Evolutionary conservation across 2,329 filamentous ascomycete genomes (phyloP).

Genomic region (Monilinia fructicola): DNA sequence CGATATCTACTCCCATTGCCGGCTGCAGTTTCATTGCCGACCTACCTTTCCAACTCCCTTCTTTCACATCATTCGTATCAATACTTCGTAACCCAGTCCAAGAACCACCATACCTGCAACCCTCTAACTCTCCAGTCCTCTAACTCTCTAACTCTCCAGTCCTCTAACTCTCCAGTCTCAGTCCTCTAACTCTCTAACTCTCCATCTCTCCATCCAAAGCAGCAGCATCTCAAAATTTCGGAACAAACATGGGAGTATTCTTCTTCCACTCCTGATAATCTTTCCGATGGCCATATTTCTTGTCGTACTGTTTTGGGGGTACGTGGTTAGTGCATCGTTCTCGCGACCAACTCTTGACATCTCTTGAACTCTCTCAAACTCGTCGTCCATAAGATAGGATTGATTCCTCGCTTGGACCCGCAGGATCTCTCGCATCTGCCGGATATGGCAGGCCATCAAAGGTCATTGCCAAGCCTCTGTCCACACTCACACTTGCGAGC

Average conservation of each 20-base stretch:
- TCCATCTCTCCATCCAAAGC: neutral
- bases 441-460: no score
- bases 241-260: conserved; percentile 64
- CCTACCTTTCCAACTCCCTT: no score
- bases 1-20: no score
- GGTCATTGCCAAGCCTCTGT: no score
- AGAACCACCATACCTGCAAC: no score
- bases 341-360: neutral
- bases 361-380: neutral
- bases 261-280: conserved; percentile 69
- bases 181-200: neutral
- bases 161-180: neutral
- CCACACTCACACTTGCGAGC: neutral
- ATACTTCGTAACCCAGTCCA: no score
- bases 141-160: neutral
- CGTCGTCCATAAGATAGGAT: neutral
- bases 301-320: conserved; percentile 52
- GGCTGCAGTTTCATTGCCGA: no score
- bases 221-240: conserved; percentile 49
- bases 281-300: conserved; percentile 59
- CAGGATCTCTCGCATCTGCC: neutral
- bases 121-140: no score
- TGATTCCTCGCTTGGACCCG: no score
- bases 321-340: neutral
- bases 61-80: no score